Evolutionary conservation across 2,329 filamentous ascomycete species (phyloP), one percentile per base, ranked within the genome.

Genomic region (Phoma herbarum): DNA sequence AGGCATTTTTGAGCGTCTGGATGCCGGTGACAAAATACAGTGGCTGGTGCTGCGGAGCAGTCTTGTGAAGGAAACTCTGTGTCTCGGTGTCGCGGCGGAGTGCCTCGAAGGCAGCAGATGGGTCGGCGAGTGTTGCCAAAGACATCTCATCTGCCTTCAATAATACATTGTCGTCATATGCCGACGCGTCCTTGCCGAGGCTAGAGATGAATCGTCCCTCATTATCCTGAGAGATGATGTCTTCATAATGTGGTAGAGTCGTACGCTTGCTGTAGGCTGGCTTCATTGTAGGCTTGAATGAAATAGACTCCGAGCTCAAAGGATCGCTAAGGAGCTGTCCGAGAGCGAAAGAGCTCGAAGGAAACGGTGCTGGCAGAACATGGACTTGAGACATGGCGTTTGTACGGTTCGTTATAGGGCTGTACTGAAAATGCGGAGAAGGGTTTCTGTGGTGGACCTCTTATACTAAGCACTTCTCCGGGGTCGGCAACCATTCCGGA

Each of bases 31-130:
- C 45, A 79, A 84, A 62, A 64, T 72, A 75, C 9, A 74, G 57
- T 11, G 69, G 65, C 43, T 63, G 63, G 85, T 87, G 69, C 79
- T 80, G 46, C 81, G 79, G 20, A 79, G 67, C 63, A 51, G 68
- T 64, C 7, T 66, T 64, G 57, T 62, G 64, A 16, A 75, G 60
- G 33, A 66, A 72, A 10, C 55, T 48, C 10, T 63, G 68, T 4
- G 65, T 59, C 14, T 60, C 43, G 20, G 64, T 54, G 35, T 71
- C 66, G 28, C 61, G 52, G 43, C 68, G 63, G 22, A 74, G 63
- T 9, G 56, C 54, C 43, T 70, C 60, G 59, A 75, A 75, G 22
- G 67, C 50, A n/a, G 57, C 41, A 10, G 51, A 46, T 12, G 70
- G 62, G 8, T 64, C 48, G 33, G 59, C 37, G 7, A 74, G 60